A percentile compares a stretch with the other conserved stretches of the same genome.
These are phyloP conservation scores for Aspergillus sp. DNA, from an alignment of 2,329 filamentous ascomycete genomes.

Conservation along the genomic window DNA sequence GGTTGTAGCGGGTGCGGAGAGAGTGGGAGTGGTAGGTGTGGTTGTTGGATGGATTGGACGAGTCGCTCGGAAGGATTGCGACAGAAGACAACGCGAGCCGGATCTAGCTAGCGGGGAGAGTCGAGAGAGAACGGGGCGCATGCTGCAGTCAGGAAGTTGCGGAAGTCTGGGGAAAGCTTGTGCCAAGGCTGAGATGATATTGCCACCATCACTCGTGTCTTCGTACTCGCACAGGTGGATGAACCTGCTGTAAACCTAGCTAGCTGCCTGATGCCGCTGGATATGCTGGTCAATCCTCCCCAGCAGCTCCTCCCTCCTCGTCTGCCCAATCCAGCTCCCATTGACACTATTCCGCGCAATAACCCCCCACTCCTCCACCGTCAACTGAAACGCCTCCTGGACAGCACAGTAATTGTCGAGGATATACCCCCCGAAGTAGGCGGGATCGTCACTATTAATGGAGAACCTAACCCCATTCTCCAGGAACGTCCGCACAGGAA, in stretches of 20 bases:
- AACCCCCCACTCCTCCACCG: constrained; percentile 54
- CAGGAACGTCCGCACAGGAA: constrained; percentile 56
- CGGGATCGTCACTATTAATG: constrained; percentile 66
- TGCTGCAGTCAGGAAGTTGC: too few species aligned
- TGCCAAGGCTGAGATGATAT: too few species aligned
- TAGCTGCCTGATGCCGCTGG: constrained; percentile 15
- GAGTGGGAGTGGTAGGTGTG: neutral
- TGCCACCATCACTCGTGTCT: too few species aligned
- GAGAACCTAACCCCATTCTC: constrained; percentile 57
- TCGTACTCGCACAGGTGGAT: too few species aligned
- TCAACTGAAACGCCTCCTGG: constrained; percentile 59
- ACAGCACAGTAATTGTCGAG: constrained; percentile 67
- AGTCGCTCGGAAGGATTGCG: too few species aligned
- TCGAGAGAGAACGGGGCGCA: neutral
- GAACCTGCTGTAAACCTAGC: too few species aligned
- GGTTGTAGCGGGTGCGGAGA: neutral
- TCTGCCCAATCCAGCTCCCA: constrained; percentile 59
- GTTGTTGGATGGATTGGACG: too few species aligned
- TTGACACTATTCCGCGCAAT: constrained; percentile 55
- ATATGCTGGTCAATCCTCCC: constrained; percentile 24
- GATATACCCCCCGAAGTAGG: constrained; percentile 68
- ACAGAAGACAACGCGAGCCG: too few species aligned
- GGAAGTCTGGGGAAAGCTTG: too few species aligned
- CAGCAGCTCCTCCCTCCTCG: constrained; percentile 53
- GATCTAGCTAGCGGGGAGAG: neutral